These are phyloP conservation scores for Calonectria henricotiae DNA, from an alignment of 2,329 filamentous ascomycete species.

Conservation along the genomic window DNA sequence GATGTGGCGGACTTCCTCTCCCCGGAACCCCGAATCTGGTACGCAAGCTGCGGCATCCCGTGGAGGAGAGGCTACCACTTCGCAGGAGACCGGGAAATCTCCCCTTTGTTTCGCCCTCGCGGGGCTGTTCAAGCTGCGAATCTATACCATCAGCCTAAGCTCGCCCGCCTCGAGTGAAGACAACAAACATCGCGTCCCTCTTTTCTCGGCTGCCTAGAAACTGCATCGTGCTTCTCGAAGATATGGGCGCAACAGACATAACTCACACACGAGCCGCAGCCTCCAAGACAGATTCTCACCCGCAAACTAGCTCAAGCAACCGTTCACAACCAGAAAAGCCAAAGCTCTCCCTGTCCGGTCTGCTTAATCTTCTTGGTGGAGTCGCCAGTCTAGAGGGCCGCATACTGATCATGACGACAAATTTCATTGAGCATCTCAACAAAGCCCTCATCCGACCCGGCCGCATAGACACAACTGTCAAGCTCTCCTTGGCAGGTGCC, in stretches of 20 bases:
- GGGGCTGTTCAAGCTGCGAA: neutral
- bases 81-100: neutral
- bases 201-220: neutral
- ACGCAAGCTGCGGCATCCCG: neutral
- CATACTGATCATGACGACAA: constrained; percentile 52
- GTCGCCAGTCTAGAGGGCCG: constrained; percentile 45
- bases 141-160: constrained; percentile 2
- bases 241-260: neutral
- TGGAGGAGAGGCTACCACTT: constrained; percentile 8
- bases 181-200: neutral
- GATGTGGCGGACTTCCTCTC: neutral
- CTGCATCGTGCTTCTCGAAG: neutral
- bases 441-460: constrained; percentile 54
- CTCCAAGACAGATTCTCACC: neutral
- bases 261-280: neutral
- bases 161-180: neutral
- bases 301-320: neutral
- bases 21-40: neutral
- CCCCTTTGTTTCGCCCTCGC: constrained; percentile 1
- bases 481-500: constrained; percentile 44
- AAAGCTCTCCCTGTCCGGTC: neutral
- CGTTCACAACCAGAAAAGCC: neutral
- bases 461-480: constrained; percentile 73
- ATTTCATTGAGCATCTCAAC: constrained; percentile 48
- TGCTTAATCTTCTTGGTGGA: constrained; percentile 38